Percentiles rank a stretch among this genome's conserved stretches.
Evolutionary conservation across 768 basidiomycete genomes (phyloP).

Genomic region (Leucocoprinus birnbaumii): DNA sequence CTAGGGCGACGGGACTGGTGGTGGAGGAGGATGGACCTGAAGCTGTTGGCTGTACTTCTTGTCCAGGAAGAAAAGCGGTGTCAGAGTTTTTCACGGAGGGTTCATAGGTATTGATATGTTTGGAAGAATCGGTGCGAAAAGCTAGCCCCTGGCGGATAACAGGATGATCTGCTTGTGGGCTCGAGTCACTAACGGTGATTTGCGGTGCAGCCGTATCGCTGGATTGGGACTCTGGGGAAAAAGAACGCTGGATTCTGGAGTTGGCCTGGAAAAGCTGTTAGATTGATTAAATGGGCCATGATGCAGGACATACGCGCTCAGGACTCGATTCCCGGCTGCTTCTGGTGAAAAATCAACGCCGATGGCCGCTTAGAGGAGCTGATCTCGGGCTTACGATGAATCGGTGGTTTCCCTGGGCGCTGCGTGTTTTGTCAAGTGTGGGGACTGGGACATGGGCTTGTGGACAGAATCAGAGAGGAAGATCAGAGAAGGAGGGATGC

Average conservation of each 20-base stretch:
- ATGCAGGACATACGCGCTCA: constrained; percentile 33
- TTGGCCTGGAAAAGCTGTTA: constrained; percentile 25
- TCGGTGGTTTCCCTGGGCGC: constrained; percentile 15
- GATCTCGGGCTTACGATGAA: constrained; percentile 29
- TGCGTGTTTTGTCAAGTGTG: not conserved
- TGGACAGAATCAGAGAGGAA: not conserved
- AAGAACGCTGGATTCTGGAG: constrained; percentile 37
- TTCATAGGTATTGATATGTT: constrained; percentile 40
- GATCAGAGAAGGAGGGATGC: not conserved
- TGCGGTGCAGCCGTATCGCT: constrained; percentile 33
- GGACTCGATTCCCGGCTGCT: constrained; percentile 61
- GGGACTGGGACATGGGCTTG: constrained; percentile 10
- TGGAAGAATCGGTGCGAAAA: constrained; percentile 30
- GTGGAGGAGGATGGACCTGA: constrained; percentile 16
- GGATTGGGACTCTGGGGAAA: constrained; percentile 46
- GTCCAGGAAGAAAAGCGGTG: constrained; percentile 53
- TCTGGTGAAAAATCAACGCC: constrained; percentile 25
- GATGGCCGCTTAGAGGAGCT: not conserved
- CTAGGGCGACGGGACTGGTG: constrained; percentile 9
- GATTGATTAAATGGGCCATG: not conserved
- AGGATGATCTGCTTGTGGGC: constrained; percentile 46
- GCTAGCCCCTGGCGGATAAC: constrained; percentile 59
- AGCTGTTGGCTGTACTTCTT: constrained; percentile 27
- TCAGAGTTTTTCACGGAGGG: constrained; percentile 25
- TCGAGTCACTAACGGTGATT: constrained; percentile 41